These are phyloP conservation scores for Talaromyces sp. DNA, from an alignment of 2,329 filamentous ascomycete genomes.

Conservation along the genomic window DNA sequence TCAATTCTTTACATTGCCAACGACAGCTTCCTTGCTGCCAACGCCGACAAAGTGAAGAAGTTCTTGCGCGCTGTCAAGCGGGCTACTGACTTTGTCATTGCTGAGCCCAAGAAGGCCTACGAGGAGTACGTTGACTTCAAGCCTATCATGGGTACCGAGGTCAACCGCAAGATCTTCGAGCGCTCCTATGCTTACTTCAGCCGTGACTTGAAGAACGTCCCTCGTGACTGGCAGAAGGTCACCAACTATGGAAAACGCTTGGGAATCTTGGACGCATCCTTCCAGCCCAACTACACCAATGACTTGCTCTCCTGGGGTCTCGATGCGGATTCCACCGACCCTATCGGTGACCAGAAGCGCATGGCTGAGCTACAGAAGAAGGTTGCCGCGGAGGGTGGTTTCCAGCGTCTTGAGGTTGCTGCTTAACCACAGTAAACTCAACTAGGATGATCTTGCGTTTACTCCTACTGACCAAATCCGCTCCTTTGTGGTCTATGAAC, in stretches of 20 bases:
- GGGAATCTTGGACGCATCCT: slow-evolving; percentile 62
- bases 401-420: slow-evolving; percentile 35
- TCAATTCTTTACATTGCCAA: slow-evolving; percentile 79
- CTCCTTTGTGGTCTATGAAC: slow-evolving; percentile 7
- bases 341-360: slow-evolving; percentile 69
- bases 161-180: slow-evolving; percentile 79
- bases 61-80: slow-evolving; percentile 73
- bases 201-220: slow-evolving; percentile 70
- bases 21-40: slow-evolving; percentile 64
- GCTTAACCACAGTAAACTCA: not conserved
- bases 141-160: slow-evolving; percentile 63
- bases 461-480: slow-evolving; percentile 8
- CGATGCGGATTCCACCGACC: slow-evolving; percentile 64
- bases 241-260: slow-evolving; percentile 73
- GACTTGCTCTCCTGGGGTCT: slow-evolving; percentile 66
- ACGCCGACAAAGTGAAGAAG: slow-evolving; percentile 64
- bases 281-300: slow-evolving; percentile 74
- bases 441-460: not conserved
- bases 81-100: slow-evolving; percentile 70
- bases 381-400: slow-evolving; percentile 65
- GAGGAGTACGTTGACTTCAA: slow-evolving; percentile 70
- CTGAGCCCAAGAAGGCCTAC: slow-evolving; percentile 63
- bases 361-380: slow-evolving; percentile 69
- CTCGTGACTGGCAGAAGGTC: slow-evolving; percentile 74
- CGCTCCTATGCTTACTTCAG: slow-evolving; percentile 76